Evolutionary conservation across 495 filamentous ascomycete species (phyloP), one percentile per base, ranked within the genome.

Genomic region (Daldinia concentrica): DNA sequence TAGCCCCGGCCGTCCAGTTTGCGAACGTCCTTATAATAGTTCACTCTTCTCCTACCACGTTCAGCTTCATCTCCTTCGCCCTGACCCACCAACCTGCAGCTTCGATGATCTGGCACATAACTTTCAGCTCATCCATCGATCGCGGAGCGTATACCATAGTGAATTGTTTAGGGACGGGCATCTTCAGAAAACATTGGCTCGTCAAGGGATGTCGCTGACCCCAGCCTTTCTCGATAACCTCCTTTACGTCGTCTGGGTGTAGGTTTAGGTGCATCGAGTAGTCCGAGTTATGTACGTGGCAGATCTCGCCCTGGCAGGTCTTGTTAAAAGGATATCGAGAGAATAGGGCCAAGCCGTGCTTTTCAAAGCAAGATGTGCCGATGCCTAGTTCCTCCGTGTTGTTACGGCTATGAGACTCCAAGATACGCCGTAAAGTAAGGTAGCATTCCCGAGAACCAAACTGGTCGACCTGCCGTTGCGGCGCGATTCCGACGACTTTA

Each of bases 141-240:
- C 91, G 83, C 0, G 94, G 93, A 26, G 94, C 92, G 82, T 98
- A 98, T 14, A 98, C 85, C 86, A 97, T 88, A 41, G 92, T 77
- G 78, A 91, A 96, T 32, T 90, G 90, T 11, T 78, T 77, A 1
- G 92, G 91, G 58, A 87, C 85, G 69, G 86, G 92, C 62, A 82
- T 82, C 74, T 69, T 83, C 51, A 82, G 81, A 64, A 78, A 78
- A 72, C 77, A 78, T 43, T 79, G 87, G 66, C 89, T 88, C 3
- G 92, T 89, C 66, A 97, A 84, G 1, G 92, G 92, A 79, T 97
- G 93, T n/a, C 93, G 83, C 79, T 97, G 87, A n/a, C 91, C 94
- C 93, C 93, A 97, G 19, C 93, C 91, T 48, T 87, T 88, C 64
- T 93, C 89, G 36, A 97, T 81, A 19, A 97, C 84, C 70, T 89